Conservation (phyloP, 495 filamentous ascomycete species). For the Aspergillus baeticus region DNA sequence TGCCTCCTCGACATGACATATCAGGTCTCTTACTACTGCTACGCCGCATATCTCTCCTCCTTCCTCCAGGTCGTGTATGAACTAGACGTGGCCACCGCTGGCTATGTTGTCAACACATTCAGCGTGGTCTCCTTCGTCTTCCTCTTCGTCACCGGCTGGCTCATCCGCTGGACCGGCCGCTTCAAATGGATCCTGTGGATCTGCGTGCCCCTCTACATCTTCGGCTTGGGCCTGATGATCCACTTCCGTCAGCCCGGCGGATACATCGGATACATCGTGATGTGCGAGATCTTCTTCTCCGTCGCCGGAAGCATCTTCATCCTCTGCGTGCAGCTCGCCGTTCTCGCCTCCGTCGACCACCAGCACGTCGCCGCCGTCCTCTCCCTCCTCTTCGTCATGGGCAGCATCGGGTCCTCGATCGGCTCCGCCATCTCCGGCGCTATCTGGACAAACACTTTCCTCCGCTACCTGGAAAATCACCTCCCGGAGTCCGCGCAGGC, state of each 20-base stretch:
- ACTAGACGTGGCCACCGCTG: conserved; percentile 50
- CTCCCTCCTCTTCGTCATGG: conserved; percentile 60
- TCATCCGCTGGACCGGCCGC: conserved; percentile 53
- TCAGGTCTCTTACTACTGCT: conserved; percentile 54
- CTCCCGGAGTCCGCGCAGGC: conserved; percentile 48
- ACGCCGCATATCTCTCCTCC: conserved; percentile 61
- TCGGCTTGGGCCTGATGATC: conserved; percentile 59
- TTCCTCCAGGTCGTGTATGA: conserved; percentile 72
- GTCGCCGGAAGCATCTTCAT: conserved; percentile 58
- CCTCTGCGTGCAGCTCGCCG: conserved; percentile 64
- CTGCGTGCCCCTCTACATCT: conserved; percentile 57
- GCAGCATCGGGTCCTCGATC: conserved; percentile 65
- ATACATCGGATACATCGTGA: conserved; percentile 63
- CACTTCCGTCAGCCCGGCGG: conserved; percentile 59
- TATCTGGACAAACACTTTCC: conserved; percentile 65
- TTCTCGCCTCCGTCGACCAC: conserved; percentile 64
- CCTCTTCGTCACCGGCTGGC: conserved; percentile 44
- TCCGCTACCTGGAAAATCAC: conserved; percentile 44
- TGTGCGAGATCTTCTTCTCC: conserved; percentile 72
- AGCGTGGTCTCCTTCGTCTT: conserved; percentile 45
- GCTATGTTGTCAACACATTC: conserved; percentile 52
- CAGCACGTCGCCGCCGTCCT: conserved; percentile 65
- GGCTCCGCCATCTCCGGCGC: conserved; percentile 60
- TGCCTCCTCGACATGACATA: conserved; percentile 54
- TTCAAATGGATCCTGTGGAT: conserved; percentile 54